Base-by-base conservation (phyloP, 1,139 yeast species). In the Waltiozyma sp. region DNA sequence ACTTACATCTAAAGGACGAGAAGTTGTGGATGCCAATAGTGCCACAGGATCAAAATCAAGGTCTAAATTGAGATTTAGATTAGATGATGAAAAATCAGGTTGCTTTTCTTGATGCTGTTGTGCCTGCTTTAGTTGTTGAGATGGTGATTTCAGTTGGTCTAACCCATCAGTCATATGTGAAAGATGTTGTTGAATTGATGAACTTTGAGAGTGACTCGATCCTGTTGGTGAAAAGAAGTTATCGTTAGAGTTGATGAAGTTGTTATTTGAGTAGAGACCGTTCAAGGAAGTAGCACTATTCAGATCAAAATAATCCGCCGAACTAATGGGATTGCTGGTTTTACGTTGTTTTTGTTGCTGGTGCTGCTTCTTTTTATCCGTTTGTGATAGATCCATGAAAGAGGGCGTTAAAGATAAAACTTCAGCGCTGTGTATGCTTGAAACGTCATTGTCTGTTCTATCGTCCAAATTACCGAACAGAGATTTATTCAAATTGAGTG, bases 401-500 rank as follows among this genome's bases (percentile, higher is more conserved):
- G 65, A 59, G 14, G 69, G 68, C 3, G 66, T 64, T 34, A 65
- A 41, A 0, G 67, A 61, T 13, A 64, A 43, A 2, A 62, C 68
- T 46, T 64, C 69, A 8, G 63, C 65, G 39, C 63, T 60, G 34
- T 56, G 52, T 2, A 54, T 47, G 38, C 60, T 54, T 11, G 39
- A 40, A 8, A 41, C 45, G 7, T 57, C 58, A 33, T 50, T 41
- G 10, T 18, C 26, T n/a, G 40, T 23, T 14, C 41, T 44, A 4
- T 39, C 26, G n/a, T 43, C 47, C 37, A 45, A 41, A 2, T 47
- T 40, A 2, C 46, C 46, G 23, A 45, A 42, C 13, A 45, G 40
- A 34, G 40, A 38, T n/a, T 39, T 39, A 14, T 35, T 36, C 21
- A 40, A 19, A 23, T 38, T 38, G 4, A 24, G 18, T 2, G 49